These are phyloP conservation scores for Eucalyptus shirleyi DNA, from an alignment of 345 rosid species.

Conservation along the genomic window DNA sequence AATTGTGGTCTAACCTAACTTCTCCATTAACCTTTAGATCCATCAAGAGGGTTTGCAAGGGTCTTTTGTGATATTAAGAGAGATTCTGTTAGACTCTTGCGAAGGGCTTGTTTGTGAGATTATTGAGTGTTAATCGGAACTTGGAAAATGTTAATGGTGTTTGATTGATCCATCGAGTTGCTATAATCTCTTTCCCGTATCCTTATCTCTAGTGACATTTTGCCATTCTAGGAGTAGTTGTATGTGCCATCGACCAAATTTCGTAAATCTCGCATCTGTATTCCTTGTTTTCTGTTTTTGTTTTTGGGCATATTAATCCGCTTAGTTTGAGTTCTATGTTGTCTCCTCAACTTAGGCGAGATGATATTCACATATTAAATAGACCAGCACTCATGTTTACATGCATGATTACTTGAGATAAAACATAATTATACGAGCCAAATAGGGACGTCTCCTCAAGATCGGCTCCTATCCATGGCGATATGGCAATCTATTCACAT, in stretches of 20 bases:
- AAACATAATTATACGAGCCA: not conserved
- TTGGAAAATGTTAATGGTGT: not conserved
- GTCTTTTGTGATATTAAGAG: not conserved
- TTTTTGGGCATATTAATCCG: not conserved
- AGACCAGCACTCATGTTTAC: not conserved
- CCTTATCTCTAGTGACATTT: not conserved
- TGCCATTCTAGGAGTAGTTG: not conserved
- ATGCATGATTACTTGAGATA: not conserved
- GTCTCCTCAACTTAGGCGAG: not conserved
- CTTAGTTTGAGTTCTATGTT: not conserved
- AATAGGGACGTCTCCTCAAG: not conserved
- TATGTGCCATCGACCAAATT: not conserved
- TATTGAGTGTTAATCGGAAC: not conserved
- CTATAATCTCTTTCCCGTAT: not conserved
- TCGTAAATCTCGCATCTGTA: not conserved
- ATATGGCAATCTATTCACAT: not conserved
- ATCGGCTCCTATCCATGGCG: not conserved
- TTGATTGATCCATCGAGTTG: not conserved
- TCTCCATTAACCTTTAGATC: not conserved
- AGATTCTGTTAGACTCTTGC: not conserved
- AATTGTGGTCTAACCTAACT: not conserved
- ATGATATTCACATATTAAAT: not conserved
- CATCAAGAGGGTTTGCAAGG: not conserved
- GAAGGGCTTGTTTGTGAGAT: not conserved
- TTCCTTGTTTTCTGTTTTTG: not conserved